phyloP scores from a whole-genome alignment of 2,329 filamentous ascomycete genomes.

The Calonectria crousiana region DNA sequence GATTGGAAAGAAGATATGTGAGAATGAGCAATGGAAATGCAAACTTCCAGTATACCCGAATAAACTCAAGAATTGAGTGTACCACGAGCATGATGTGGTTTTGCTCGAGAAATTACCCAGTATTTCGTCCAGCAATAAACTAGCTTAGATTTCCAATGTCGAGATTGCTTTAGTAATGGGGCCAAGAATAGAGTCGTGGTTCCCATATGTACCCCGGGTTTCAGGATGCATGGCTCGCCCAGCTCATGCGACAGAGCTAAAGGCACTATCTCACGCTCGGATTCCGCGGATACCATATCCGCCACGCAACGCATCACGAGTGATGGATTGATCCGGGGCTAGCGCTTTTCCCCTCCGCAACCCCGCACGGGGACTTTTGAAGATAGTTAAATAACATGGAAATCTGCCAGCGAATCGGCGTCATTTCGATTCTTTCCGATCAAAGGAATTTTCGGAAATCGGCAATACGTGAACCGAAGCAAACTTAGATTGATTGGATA shows the following conservation, averaged over 20 bases:
- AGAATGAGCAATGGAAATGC: not conserved
- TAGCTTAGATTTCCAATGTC: not conserved
- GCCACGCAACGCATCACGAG: not conserved
- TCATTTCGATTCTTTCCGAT: not conserved
- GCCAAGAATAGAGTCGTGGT: not conserved
- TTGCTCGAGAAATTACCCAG: no score
- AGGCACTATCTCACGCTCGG: not conserved
- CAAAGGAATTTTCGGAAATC: not conserved
- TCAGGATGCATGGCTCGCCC: no score
- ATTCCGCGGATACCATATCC: not conserved
- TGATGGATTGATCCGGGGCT: not conserved
- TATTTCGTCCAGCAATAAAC: not conserved
- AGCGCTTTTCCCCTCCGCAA: not conserved
- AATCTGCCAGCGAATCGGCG: not conserved
- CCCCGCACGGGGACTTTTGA: not conserved
- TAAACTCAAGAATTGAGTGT: not conserved
- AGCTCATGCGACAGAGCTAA: not conserved
- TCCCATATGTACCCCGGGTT: not conserved
- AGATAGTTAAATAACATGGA: not conserved
- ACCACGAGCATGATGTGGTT: not conserved
- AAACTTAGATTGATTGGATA: not conserved
- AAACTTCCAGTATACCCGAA: not conserved
- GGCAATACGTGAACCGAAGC: not conserved
- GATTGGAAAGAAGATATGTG: not conserved
- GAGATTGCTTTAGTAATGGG: not conserved